Percentiles rank a stretch among this genome's conserved stretches.
phyloP scores from a whole-genome alignment of 257 asterid species.

The Nicotiana obtusifolia region DNA sequence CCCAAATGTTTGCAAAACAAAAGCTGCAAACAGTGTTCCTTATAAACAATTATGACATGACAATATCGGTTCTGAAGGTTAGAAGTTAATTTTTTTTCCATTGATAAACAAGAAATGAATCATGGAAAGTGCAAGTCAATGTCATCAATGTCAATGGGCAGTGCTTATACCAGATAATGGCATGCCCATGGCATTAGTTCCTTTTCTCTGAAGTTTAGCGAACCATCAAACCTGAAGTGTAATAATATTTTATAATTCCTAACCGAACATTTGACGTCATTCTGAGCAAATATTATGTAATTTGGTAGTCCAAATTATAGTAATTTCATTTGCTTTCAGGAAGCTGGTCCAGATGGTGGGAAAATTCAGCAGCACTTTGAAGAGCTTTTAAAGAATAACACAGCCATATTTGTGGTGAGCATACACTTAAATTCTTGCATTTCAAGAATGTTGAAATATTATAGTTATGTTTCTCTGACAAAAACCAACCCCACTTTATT shows the following conservation, averaged over 20 bases:
- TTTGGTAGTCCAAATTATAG: background rate
- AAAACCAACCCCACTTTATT: background rate
- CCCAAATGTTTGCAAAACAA: conserved; percentile 62
- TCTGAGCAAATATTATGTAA: background rate
- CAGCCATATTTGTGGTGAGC: conserved; percentile 72
- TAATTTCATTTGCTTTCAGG: conserved; percentile 42
- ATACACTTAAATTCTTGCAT: background rate
- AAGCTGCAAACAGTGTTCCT: conserved; percentile 80
- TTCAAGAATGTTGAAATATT: background rate
- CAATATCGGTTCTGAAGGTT: conserved; percentile 91
- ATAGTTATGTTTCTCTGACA: background rate
- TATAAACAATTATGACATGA: conserved; percentile 95
- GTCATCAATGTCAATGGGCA: background rate
- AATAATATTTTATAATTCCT: background rate
- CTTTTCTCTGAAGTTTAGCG: background rate
- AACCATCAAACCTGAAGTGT: background rate
- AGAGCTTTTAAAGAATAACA: conserved; percentile 78
- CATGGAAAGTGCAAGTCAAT: background rate
- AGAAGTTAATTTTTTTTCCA: background rate
- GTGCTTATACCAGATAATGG: background rate
- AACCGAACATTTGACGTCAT: background rate
- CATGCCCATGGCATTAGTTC: background rate
- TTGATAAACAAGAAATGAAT: background rate
- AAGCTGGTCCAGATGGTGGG: conserved; percentile 92
- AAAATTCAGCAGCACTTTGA: conserved; percentile 85